These are phyloP conservation scores for Colletotrichum zoysiae DNA, from an alignment of 2,329 filamentous ascomycete genomes.

Conservation along the genomic window DNA sequence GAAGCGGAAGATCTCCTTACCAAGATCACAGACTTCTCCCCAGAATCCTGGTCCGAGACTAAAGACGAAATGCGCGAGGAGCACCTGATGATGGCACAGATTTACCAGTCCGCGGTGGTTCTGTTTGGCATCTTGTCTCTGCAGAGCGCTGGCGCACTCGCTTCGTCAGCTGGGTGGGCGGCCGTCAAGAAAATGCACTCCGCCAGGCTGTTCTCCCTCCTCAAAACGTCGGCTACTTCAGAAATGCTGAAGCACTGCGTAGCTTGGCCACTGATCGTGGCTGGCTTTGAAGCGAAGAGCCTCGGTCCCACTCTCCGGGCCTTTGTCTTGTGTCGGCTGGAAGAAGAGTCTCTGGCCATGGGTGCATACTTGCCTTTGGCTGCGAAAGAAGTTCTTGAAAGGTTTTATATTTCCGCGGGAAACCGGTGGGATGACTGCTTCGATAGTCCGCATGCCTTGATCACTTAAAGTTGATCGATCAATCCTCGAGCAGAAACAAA, in stretches of 20 bases:
- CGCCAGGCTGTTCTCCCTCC: constrained; percentile 40
- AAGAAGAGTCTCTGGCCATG: background rate
- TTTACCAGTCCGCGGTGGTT: constrained; percentile 49
- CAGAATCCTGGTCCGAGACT: constrained; percentile 48
- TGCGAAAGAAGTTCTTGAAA: constrained; percentile 16
- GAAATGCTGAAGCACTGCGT: constrained; percentile 7
- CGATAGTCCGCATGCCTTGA: constrained; percentile 13
- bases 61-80: constrained; percentile 9
- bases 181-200: constrained; percentile 31
- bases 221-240: constrained; percentile 32
- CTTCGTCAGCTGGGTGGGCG: constrained; percentile 38
- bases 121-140: constrained; percentile 54
- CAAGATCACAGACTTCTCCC: constrained; percentile 47
- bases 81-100: constrained; percentile 43
- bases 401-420: constrained; percentile 15
- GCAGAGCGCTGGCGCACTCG: constrained; percentile 49
- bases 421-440: constrained; percentile 32
- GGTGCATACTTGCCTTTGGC: constrained; percentile 13
- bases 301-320: background rate
- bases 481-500: background rate
- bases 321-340: constrained; percentile 6
- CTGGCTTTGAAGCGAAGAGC: constrained; percentile 22
- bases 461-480: background rate
- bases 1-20: constrained; percentile 23
- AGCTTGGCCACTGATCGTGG: constrained; percentile 26